Evolutionary conservation across 805 yeast species (phyloP), one percentile per base, ranked within the genome.

Genomic region (Pichia insulana): DNA sequence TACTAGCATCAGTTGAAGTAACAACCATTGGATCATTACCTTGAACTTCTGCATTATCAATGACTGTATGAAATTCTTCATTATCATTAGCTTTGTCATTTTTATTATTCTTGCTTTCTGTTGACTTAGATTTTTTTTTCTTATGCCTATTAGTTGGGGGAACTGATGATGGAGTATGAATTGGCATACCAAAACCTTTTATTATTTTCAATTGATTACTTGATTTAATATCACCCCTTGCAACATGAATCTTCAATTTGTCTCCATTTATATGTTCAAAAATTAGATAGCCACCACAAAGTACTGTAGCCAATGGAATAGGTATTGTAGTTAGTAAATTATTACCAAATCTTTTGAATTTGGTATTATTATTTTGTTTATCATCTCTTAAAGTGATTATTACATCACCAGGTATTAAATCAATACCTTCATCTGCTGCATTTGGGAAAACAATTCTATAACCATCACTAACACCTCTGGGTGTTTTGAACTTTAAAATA

Each of bases 351-450:
- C 82, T 62, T 12, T 63, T 63, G 42, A 73, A 68, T 11, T 34
- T 40, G 5, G 16, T 51, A 37, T 65, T 45, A 4, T 34, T 60
- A 6, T 43, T 46, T 11, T 46, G 43, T 49, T 72, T 71, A 31
- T 67, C 66, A 37, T 55, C 57, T 18, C 43, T 37, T 19, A 82
- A 56, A 2, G 71, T 74, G 9, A 82, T 70, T 3, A 80, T 61
- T 7, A 82, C 80, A 56, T 82, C 85, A 2, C 89, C 89, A 0
- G 88, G 83, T 3, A 71, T 60, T 3, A 76, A 62, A 46, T 70
- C 67, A 16, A 71, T 56, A 0, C 77, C 82, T 56, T 80, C 83
- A 53, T 82, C 88, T 0, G 80, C 84, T 51, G 74, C 79, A 6
- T 78, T 74, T n/a, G 69, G 62, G 17, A 79, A 59, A 1, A 76